Conservation (phyloP, 768 basidiomycete genomes). For the Strobilomyces dryophilus region DNA sequence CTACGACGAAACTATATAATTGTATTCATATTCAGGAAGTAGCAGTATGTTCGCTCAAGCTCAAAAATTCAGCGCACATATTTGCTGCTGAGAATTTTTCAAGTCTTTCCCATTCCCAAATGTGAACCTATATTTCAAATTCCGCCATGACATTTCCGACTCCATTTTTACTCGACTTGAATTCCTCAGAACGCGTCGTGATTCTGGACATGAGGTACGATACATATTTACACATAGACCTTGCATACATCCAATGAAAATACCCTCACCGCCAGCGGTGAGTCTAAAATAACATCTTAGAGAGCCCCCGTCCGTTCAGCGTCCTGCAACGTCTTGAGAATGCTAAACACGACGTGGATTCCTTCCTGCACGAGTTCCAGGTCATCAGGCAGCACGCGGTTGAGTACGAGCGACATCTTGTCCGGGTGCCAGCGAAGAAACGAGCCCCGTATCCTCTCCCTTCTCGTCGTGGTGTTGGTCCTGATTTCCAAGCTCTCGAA, state of each 20-base stretch:
- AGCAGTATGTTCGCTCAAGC: too few species aligned
- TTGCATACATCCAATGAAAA: neutral
- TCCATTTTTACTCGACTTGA: too few species aligned
- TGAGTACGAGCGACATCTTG: slow-evolving; percentile 47
- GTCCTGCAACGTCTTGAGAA: slow-evolving; percentile 33
- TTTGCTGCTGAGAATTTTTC: too few species aligned
- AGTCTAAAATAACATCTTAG: slow-evolving; percentile 1
- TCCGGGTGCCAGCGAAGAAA: slow-evolving; percentile 70
- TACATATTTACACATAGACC: neutral
- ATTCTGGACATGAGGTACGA: too few species aligned
- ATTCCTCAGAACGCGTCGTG: too few species aligned
- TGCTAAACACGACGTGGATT: slow-evolving; percentile 39
- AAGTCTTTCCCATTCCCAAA: too few species aligned
- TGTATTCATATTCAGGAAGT: too few species aligned
- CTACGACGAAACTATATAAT: too few species aligned
- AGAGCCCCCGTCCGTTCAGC: slow-evolving; percentile 22
- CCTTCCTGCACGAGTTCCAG: slow-evolving; percentile 42
- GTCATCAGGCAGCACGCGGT: slow-evolving; percentile 42
- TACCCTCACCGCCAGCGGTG: slow-evolving; percentile 10
- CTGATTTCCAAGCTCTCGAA: slow-evolving; percentile 42
- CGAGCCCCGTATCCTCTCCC: slow-evolving; percentile 54
- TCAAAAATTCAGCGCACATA: too few species aligned
- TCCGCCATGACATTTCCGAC: too few species aligned
- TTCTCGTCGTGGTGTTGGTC: slow-evolving; percentile 38
- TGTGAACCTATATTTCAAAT: too few species aligned